Base-by-base conservation (phyloP, 2,329 filamentous ascomycete species). In the Paradendryphiella salina region DNA sequence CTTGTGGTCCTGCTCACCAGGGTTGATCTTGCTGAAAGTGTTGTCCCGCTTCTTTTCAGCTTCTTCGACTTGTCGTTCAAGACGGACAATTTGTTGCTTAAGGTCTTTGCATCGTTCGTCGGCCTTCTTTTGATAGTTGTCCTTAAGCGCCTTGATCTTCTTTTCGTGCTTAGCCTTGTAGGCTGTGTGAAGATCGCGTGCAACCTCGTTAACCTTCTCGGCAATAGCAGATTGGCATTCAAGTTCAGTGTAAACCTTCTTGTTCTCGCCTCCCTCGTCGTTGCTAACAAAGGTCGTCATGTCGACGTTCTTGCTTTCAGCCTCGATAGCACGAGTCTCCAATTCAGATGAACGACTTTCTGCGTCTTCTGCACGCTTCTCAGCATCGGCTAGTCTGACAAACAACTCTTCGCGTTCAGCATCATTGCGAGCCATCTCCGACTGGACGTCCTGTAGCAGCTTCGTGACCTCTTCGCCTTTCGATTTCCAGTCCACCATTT, bases 161-260 rank as follows among this genome's bases (percentile, higher is more conserved):
- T 87, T 90, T 77, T 97, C 93, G 72, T 99, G 94, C 77, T 99
- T 99, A 69, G 88, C 86, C 77, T 96, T 97, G 82, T 99, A 99
- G 9, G 96, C 81, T 0, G 87, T 82, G 71, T 99, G 94, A 33
- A 99, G 81, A 69, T 99, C 94, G 23, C 90, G 84, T n/a, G 75
- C 76, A 9, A 80, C 74, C 14, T 77, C 75, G 38, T 93, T 92
- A 33, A 97, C 91, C 60, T 92, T 90, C 74, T 96, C 90, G 17
- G 96, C 92, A 41, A 96, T 88, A 58, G 96, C 90, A 32, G 77
- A 79, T 28, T 81, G 71, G 59, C 80, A 71, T 61, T 79, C 69
- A 44, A 73, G 64, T 31, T 73, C 75, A 2, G 70, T 73, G 58
- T 71, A 74, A 23, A 70, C 64, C 46, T 72, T 72, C 54, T 66